phyloP scores from a whole-genome alignment of 2,329 filamentous ascomycete species.

The Colletotrichum salicis region DNA sequence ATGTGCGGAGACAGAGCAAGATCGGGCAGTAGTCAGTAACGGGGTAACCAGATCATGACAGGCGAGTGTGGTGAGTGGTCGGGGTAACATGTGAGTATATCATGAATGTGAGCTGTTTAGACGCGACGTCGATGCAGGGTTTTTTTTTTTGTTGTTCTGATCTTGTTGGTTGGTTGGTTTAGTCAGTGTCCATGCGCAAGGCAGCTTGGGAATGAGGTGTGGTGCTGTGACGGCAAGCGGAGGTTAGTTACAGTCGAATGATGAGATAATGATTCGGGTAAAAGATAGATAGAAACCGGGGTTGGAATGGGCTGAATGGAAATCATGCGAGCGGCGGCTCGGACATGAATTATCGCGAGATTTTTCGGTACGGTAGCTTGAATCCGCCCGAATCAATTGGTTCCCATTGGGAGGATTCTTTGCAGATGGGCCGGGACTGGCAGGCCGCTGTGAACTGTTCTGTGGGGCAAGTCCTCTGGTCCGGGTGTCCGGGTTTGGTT shows the following conservation, averaged over 20 bases:
- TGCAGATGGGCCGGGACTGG: slow-evolving; percentile 7
- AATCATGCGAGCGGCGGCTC: slow-evolving; percentile 29
- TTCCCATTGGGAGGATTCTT: slow-evolving; percentile 23
- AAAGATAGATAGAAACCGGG: slow-evolving; percentile 1
- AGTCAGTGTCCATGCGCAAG: not conserved
- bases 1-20: slow-evolving; percentile 5
- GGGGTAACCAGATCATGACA: slow-evolving; percentile 27
- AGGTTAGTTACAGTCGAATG: not conserved
- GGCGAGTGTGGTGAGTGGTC: slow-evolving; percentile 31
- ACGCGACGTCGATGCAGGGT: slow-evolving; percentile 3
- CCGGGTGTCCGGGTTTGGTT: slow-evolving; percentile 23
- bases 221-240: slow-evolving; percentile 2
- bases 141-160: not conserved
- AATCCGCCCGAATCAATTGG: slow-evolving; percentile 29
- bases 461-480: slow-evolving; percentile 15
- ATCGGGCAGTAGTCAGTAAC: slow-evolving; percentile 10
- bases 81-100: slow-evolving; percentile 35
- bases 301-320: slow-evolving; percentile 10
- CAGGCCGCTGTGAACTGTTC: slow-evolving; percentile 11
- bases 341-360: slow-evolving; percentile 29
- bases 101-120: slow-evolving; percentile 33
- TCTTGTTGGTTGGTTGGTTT: not conserved
- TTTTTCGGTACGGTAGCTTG: slow-evolving; percentile 33
- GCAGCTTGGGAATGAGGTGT: not conserved
- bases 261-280: slow-evolving; percentile 20